phyloP scores from a whole-genome alignment of 306 rosid species.

The Inga laurina region DNA sequence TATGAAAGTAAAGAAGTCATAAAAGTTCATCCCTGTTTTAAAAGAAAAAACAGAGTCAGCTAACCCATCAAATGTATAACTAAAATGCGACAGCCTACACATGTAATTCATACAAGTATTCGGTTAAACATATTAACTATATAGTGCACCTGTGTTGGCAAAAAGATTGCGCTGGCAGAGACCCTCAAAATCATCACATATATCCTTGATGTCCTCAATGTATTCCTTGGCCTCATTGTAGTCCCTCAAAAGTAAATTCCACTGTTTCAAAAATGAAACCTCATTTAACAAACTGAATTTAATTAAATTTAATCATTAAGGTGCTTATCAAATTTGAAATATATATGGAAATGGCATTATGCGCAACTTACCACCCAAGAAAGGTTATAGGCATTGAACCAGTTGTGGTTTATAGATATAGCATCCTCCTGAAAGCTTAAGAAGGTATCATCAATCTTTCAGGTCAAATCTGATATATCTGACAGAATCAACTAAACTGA shows the following conservation, averaged over 20 bases:
- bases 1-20: conserved; percentile 70
- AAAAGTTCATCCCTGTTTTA: conserved; percentile 85
- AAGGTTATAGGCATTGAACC: conserved; percentile 89
- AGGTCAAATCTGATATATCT: conserved; percentile 15
- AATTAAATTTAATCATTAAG: neutral
- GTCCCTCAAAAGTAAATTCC: conserved; percentile 82
- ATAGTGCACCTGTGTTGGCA: conserved; percentile 69
- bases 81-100: conserved; percentile 2
- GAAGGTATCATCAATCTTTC: conserved; percentile 24
- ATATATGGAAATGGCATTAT: conserved; percentile 1
- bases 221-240: conserved; percentile 88
- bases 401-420: conserved; percentile 90
- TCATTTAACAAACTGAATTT: neutral
- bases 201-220: conserved; percentile 90
- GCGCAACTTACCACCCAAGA: conserved; percentile 73
- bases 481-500: conserved; percentile 22
- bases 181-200: conserved; percentile 89
- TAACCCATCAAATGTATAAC: conserved; percentile 9
- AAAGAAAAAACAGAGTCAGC: conserved; percentile 28
- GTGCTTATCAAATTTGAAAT: neutral
- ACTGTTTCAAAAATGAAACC: conserved; percentile 48
- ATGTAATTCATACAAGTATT: conserved; percentile 4
- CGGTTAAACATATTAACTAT: neutral
- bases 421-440: conserved; percentile 86
- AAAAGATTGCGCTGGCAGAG: conserved; percentile 98